phyloP scores from a whole-genome alignment of 1,284 basidiomycete genomes.

The Moesziomyces sp. region DNA sequence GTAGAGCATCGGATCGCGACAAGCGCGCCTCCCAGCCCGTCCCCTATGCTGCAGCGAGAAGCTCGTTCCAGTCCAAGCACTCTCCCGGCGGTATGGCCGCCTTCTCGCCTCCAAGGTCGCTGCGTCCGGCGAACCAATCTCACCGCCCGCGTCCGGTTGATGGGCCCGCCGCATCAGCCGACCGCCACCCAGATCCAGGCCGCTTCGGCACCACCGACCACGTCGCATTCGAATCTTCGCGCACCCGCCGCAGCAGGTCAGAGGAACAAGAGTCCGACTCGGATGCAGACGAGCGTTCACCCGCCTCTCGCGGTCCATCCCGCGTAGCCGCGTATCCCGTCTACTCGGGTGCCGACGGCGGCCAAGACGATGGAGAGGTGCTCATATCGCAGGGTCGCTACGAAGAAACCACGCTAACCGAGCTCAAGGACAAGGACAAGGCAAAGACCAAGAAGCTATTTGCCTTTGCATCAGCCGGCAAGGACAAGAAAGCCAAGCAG shows the following conservation, averaged over 20 bases:
- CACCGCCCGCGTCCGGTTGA: constrained; percentile 11
- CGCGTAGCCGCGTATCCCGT: constrained; percentile 32
- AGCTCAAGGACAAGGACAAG: constrained; percentile 30
- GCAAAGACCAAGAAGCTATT: constrained; percentile 43
- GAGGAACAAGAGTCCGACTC: constrained; percentile 6
- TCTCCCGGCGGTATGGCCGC: constrained; percentile 1
- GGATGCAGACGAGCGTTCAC: constrained; percentile 9
- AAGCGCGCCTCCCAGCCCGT: constrained; percentile 2
- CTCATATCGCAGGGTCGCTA: constrained; percentile 41
- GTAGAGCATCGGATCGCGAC: constrained; percentile 5
- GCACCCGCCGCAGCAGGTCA: constrained; percentile 7
- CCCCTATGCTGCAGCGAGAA: not conserved
- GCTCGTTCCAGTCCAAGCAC: constrained; percentile 7
- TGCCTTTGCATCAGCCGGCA: constrained; percentile 26
- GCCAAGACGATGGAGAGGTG: constrained; percentile 28
- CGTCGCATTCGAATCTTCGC: constrained; percentile 1
- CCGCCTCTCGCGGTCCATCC: constrained; percentile 1
- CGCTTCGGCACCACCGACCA: not conserved
- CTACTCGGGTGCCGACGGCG: constrained; percentile 29
- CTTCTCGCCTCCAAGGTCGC: constrained; percentile 15
- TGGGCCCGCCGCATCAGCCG: not conserved
- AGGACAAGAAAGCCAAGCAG: constrained; percentile 33
- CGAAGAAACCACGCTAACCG: constrained; percentile 24
- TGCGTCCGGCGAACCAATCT: constrained; percentile 20
- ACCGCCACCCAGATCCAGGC: not conserved